Evolutionary conservation across 129 eudicot species (phyloP), one percentile per base, ranked within the genome.

Genomic region (Chrysanthemum makinoi): DNA sequence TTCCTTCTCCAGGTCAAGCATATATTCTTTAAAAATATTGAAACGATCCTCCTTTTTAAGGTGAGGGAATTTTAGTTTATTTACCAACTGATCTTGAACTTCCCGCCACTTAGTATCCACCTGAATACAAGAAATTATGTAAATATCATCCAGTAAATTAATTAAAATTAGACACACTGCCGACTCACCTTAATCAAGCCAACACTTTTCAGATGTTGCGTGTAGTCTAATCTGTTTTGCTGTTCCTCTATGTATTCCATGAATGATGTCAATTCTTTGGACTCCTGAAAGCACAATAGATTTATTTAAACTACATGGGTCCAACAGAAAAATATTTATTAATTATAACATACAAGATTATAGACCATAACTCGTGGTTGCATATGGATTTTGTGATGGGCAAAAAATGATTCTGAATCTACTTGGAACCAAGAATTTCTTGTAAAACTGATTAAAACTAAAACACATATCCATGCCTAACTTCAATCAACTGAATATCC

Each of bases 101-200:
- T 94, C 90, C 46, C 98, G 81, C 98, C 98, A 94, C 59, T 85
- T 95, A 77, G 88, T 94, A 70, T 89, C 95, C 65, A 87, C 98
- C 98, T 93, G 80, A 74, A 58, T 68, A 68, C 19, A 61, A 53
- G 14, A 72, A 39, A 61, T 6, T 9, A 28, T 50, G 74, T 33
- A 49, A 63, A 33, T 63, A 22, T 26, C 20, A 10, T 12, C 50
- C 10, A 18, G 64, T 14, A 53, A 59, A 63, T 15, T 54, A 67
- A 6, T 11, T 3, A 52, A 12, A 60, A n/a, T 19, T 30, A 57
- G n/a, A 13, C 10, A n/a, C 58, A 44, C 22, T 39, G 14, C 10
- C 6, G 39, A 50, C 51, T 51, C 77, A 89, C 98, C 98, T 94
- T 90, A 71, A 94, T 83, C 75, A 87, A 87, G 65, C 85, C 90